Evolutionary conservation across 2,329 filamentous ascomycete species (phyloP).

Genomic region (Fusarium pseudocircinatum): DNA sequence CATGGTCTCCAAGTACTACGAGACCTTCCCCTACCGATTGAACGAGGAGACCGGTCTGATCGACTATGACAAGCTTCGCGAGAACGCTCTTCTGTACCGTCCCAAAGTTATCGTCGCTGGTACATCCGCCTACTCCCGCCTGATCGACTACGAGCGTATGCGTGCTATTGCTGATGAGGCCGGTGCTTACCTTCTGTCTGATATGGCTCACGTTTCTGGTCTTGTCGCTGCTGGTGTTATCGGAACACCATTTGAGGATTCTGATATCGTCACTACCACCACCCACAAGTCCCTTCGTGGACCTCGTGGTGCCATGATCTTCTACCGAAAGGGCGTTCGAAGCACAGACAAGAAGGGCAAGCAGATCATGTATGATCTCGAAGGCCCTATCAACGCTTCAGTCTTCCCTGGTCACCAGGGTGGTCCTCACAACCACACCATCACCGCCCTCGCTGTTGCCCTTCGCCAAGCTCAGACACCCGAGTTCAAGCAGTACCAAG

Average conservation of each 20-base stretch:
- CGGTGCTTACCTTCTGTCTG: conserved; percentile 87
- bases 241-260: conserved; percentile 84
- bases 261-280: conserved; percentile 96
- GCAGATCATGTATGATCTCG: conserved; percentile 81
- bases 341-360: conserved; percentile 84
- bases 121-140: conserved; percentile 90
- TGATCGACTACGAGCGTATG: conserved; percentile 92
- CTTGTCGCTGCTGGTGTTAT: conserved; percentile 89
- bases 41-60: conserved; percentile 89
- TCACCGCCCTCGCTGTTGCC: conserved; percentile 90
- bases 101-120: conserved; percentile 95
- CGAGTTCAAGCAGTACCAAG: conserved; percentile 91
- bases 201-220: conserved; percentile 97
- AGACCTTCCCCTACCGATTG: conserved; percentile 92
- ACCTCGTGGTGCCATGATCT: conserved; percentile 95
- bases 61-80: conserved; percentile 88
- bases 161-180: conserved; percentile 87
- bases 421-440: conserved; percentile 97
- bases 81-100: conserved; percentile 85
- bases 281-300: conserved; percentile 96
- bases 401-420: conserved; percentile 98
- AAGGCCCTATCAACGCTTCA: conserved; percentile 89
- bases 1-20: conserved; percentile 96
- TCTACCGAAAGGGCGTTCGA: conserved; percentile 91
- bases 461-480: conserved; percentile 87